Evolutionary conservation across 202 grass and related monocot species (phyloP).

Genomic region (Brachypodium distachyon): DNA sequence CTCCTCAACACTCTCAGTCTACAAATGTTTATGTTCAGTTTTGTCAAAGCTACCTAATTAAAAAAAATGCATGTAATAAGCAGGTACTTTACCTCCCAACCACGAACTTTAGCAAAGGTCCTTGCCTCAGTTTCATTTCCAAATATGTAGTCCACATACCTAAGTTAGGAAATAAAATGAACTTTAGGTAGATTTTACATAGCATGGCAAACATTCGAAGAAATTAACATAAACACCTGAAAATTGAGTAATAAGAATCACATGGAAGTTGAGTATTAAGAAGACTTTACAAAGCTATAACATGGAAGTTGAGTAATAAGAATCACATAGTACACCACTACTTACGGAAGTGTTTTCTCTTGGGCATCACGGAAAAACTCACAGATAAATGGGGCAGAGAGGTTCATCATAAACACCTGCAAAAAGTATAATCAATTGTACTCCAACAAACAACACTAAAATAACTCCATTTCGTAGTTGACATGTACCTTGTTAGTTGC

Average conservation of each 20-base stretch:
- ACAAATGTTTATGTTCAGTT: constrained; percentile 32
- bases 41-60: not conserved
- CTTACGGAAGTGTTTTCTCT: constrained; percentile 87
- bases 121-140: constrained; percentile 97
- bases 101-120: constrained; percentile 84
- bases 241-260: no score
- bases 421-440: constrained; percentile 17
- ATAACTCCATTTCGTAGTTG: not conserved
- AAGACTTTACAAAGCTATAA: no score
- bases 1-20: constrained; percentile 94
- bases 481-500: constrained; percentile 70
- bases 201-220: not conserved
- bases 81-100: constrained; percentile 66
- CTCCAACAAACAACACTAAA: not conserved
- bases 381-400: constrained; percentile 96
- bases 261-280: not conserved
- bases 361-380: constrained; percentile 88
- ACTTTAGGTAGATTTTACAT: not conserved
- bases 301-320: no score
- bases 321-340: constrained; percentile 5
- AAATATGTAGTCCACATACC: constrained; percentile 82
- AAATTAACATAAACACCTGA: no score
- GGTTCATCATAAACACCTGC: constrained; percentile 82
- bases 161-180: constrained; percentile 18
- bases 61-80: not conserved